Conservation (phyloP, 78 protist species). For the Dictyostelium discoideum region dicty_2.7 NC_007088.5:4039001-4039500, state of each 20-base stretch:
- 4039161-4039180: conserved; percentile 2
- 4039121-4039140: conserved; percentile 4
- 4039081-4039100: neutral
- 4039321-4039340: conserved; percentile 73
- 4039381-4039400: conserved; percentile 66
- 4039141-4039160: conserved; percentile 18
- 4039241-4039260: neutral
- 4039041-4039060: conserved; percentile 77
- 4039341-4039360: conserved; percentile 81
- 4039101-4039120: neutral
- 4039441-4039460: conserved; percentile 63
- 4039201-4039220: neutral
- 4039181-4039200: conserved; percentile 46
- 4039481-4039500: neutral
- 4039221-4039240: neutral
- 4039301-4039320: conserved; percentile 80
- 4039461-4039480: conserved; percentile 11
- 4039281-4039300: neutral
- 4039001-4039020: conserved; percentile 73
- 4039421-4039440: conserved; percentile 82
- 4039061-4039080: conserved; percentile 63
- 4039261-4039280: neutral
- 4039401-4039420: conserved; percentile 78
- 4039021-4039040: conserved; percentile 67
- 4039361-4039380: conserved; percentile 65